phyloP scores from a whole-genome alignment of 116 monocot genomes.

The Iris pallida region DNA sequence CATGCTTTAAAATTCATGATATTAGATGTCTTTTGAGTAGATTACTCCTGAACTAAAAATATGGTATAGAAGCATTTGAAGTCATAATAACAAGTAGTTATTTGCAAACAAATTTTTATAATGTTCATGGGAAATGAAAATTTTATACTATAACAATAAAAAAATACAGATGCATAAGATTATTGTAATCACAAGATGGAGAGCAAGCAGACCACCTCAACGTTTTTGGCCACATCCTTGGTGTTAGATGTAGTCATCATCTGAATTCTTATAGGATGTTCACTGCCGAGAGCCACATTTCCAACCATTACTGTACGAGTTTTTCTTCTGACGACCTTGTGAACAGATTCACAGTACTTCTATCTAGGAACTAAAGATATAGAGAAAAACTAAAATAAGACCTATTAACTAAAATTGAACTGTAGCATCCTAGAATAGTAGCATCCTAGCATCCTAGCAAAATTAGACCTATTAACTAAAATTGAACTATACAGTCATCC shows the following conservation, averaged over 20 bases:
- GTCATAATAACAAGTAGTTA: no score
- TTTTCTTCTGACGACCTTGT: constrained; percentile 78
- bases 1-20: no score
- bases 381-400: background rate
- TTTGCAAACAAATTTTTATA: no score
- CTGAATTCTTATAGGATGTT: constrained; percentile 88
- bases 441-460: no score
- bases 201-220: constrained; percentile 64
- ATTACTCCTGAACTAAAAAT: no score
- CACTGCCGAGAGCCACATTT: constrained; percentile 86
- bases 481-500: no score
- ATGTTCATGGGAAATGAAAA: no score
- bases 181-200: background rate
- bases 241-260: constrained; percentile 99
- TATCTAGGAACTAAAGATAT: constrained; percentile 78
- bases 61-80: no score
- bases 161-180: background rate
- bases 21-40: no score
- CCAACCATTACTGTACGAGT: constrained; percentile 96
- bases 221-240: constrained; percentile 86
- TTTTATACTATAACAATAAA: background rate
- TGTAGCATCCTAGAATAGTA: no score
- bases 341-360: constrained; percentile 90
- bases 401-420: no score
- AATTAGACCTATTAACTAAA: no score